Evolutionary conservation across 352 stramenopile species (phyloP).

Genomic region (Peronosclerospora sorghi): DNA sequence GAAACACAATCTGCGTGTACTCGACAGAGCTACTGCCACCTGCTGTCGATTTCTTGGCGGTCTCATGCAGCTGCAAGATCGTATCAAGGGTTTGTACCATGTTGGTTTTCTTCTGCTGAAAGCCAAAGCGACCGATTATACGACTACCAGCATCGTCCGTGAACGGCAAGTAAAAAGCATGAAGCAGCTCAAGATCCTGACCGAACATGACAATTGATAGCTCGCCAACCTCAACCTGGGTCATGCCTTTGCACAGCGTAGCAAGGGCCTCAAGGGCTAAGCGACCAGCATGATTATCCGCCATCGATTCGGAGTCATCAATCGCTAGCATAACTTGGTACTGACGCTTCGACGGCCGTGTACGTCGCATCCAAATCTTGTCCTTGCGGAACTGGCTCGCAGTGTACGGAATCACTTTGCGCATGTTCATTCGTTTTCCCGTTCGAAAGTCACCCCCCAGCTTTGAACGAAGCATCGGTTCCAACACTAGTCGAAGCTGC

Average conservation of each 20-base stretch:
- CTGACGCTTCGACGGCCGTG: constrained; percentile 95
- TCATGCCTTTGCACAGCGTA: constrained; percentile 94
- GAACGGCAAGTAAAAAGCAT: constrained; percentile 95
- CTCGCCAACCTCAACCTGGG: constrained; percentile 95
- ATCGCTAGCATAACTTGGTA: constrained; percentile 99
- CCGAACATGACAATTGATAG: constrained; percentile 91
- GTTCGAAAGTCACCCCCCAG: constrained; percentile 98
- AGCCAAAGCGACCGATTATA: constrained; percentile 87
- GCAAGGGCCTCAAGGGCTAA: constrained; percentile 94
- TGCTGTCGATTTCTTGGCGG: constrained; percentile 43
- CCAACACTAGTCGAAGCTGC: too few species aligned
- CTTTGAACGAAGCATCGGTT: constrained; percentile 95
- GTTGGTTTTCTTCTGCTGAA: constrained; percentile 88
- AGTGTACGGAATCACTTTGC: constrained; percentile 99
- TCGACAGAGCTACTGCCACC: constrained; percentile 50
- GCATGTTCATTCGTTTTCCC: constrained; percentile 99
- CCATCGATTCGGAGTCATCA: constrained; percentile 99
- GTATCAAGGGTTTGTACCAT: constrained; percentile 92
- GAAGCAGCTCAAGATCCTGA: constrained; percentile 92
- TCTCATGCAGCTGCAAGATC: constrained; percentile 87
- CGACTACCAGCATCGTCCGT: constrained; percentile 92
- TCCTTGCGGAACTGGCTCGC: constrained; percentile 99
- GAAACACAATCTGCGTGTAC: constrained; percentile 96
- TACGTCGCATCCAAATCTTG: constrained; percentile 99
- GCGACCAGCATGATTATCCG: constrained; percentile 91